These are phyloP conservation scores for Pisolithus tinctorius DNA, from an alignment of 768 basidiomycete species.

Conservation along the genomic window DNA sequence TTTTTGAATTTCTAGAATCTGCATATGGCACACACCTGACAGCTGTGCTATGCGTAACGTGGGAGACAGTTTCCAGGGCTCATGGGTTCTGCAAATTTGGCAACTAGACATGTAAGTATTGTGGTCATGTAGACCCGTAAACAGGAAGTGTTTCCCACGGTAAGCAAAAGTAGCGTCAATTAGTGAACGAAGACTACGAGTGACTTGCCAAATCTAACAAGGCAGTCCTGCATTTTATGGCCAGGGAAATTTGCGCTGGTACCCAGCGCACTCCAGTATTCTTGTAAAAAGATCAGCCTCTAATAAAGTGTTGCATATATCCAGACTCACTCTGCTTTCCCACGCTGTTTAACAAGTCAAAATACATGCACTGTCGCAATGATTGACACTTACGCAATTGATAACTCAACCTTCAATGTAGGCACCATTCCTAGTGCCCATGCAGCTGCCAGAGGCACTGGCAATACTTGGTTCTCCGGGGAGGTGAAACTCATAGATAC, in stretches of 20 bases:
- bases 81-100: too few relatives aligned
- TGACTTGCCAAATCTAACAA: too few relatives aligned
- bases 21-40: too few relatives aligned
- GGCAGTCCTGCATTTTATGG: neutral
- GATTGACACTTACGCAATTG: neutral
- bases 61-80: too few relatives aligned
- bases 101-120: too few relatives aligned
- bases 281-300: neutral
- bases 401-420: neutral
- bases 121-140: too few relatives aligned
- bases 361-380: neutral
- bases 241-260: constrained; percentile 9
- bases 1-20: too few relatives aligned
- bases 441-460: neutral
- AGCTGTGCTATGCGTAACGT: too few relatives aligned
- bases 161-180: too few relatives aligned
- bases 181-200: too few relatives aligned
- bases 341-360: neutral
- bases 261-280: constrained; percentile 12
- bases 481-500: neutral
- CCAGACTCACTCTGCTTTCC: constrained; percentile 1
- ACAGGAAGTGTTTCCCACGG: too few relatives aligned
- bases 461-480: neutral
- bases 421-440: constrained; percentile 1
- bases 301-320: too few relatives aligned